Evolutionary conservation across 2,329 filamentous ascomycete species (phyloP), one percentile per base, ranked within the genome.

Genomic region (Mollisia scopiformis): DNA sequence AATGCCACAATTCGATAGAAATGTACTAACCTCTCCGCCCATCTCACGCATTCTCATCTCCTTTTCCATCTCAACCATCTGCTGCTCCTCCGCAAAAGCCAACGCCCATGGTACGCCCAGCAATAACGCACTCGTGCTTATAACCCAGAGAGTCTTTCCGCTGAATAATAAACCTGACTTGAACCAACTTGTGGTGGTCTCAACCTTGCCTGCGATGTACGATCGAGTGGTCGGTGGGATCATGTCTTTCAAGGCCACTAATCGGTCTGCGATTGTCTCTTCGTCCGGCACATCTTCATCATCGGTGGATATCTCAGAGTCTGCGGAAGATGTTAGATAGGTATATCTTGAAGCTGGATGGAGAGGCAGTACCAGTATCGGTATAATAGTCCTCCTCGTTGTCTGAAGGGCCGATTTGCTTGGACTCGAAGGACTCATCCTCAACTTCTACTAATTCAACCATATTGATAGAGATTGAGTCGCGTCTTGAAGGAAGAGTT

Each of bases 371-470:
- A 97, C 94, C 94, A 66, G 91, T 94, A 77, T 97, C 94, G 68
- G 91, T 95, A 82, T 91, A 96, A 74, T 93, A 93, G 62, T 96
- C 92, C 58, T 86, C 84, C 46, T 95, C 89, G 69, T 93, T 88
- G 62, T 88, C 86, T 60, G 85, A 82, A 64, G 87, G 79, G 73
- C 90, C 88, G 69, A 83, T 80, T 77, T 90, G 88, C 70, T 84
- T 80, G 76, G 86, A 82, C 79, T 89, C 84, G 83, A 97, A 96
- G 79, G 96, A 91, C 84, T 97, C 93, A 76, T 98, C 94, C 76
- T 96, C 89, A 74, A 98, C 94, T 83, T 98, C 94, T 75, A 92
- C 91, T 75, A 98, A 91, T 80, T 94, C 92, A 78, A 98, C 94
- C 94, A 98, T 97, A 72, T 78, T 57, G 58, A 55, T 43, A 53